These are phyloP conservation scores for Gyromitra esculenta DNA, from an alignment of 2,329 filamentous ascomycete species.

Conservation along the genomic window DNA sequence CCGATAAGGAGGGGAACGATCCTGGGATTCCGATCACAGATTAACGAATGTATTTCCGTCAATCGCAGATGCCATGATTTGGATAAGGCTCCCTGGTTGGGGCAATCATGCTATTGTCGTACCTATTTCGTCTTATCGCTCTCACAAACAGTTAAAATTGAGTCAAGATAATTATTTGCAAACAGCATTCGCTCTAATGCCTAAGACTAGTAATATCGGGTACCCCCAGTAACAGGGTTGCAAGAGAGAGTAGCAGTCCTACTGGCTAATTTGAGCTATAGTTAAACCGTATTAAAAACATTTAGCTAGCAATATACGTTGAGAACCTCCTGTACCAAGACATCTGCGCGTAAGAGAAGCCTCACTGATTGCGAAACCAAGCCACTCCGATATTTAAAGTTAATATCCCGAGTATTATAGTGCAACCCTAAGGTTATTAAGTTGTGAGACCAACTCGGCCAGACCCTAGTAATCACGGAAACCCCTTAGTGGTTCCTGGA, in stretches of 20 bases:
- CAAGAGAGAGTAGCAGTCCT: no score
- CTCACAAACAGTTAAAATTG: background rate
- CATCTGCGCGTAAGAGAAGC: no score
- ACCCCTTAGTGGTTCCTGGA: background rate
- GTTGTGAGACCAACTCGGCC: background rate
- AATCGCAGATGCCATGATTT: background rate
- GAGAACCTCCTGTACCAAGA: no score
- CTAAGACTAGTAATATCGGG: no score
- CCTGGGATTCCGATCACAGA: background rate
- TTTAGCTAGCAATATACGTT: no score
- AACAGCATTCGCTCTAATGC: background rate
- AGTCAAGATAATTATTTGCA: background rate
- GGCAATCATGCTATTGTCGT: background rate
- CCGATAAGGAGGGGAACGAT: background rate
- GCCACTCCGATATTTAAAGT: background rate
- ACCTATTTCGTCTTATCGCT: background rate
- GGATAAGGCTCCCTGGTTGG: background rate
- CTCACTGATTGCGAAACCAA: no score
- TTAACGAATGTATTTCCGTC: background rate
- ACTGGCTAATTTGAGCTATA: no score
- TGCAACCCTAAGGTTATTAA: background rate
- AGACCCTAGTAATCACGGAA: background rate
- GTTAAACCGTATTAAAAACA: no score
- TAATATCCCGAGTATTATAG: background rate
- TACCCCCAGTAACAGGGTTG: background rate